Base-by-base conservation (phyloP, 768 basidiomycete species). In the Trametes gibbosa region DNA sequence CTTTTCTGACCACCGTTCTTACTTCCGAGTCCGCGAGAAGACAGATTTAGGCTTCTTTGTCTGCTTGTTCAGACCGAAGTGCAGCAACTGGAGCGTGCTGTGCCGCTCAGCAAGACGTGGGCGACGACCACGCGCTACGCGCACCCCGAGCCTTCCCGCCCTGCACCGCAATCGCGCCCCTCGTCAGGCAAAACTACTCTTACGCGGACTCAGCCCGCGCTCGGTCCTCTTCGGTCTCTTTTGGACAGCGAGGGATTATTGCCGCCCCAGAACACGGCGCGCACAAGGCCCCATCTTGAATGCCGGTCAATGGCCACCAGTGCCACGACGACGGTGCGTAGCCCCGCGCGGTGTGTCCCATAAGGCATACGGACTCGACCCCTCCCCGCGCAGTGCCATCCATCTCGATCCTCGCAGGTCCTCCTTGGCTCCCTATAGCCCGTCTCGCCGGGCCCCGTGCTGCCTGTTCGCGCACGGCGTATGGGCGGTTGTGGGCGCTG, bases 401-500 rank as follows among this genome's bases (percentile, higher is more conserved):
- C 29, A 32, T 32, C 29, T 32, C 29, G 29, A 32, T 32, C 29
- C 29, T 32, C 29, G 29, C 29, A 5, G 29, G 4, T 10, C 29
- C 47, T 25, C 47, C 32, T 32, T 2, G 24, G 27, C 47, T 34
- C 5, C 17, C 34, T 24, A 34, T 39, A 14, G 50, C 23, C 12
- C 21, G 50, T 52, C 41, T 52, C 50, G 41, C 39, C 50, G 39
- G 40, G 25, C 39, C 29, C 29, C 5, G 29, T 32, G 29, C 29
- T 10, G 10, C 4, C 5, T 24, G 50, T 19, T 19, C 29, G 35
- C 39, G 24, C 8, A 23, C n/a, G 25, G 23, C 6, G 9, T 52
- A 24, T 52, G 50, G 50, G 50, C 50, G 50, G 39, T 52, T 52
- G 50, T 52, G 50, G 50, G 50, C 39, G 50, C 50, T 41, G 50